Evolutionary conservation across 345 rosid genomes (phyloP).

Genomic region (Eucalyptus camaldulensis): DNA sequence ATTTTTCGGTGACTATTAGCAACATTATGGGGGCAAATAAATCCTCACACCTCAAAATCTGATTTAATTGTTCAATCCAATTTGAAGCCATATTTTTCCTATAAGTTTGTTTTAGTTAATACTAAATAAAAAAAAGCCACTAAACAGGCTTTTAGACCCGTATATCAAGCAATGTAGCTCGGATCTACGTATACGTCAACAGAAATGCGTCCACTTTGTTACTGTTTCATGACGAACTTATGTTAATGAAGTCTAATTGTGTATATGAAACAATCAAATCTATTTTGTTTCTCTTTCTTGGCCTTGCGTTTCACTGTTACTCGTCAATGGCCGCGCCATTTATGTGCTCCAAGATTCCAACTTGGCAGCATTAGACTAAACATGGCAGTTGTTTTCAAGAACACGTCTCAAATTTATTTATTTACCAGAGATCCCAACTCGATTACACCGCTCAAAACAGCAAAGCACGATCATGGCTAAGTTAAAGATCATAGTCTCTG

Average conservation of each 20-base stretch:
- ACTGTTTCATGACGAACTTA: neutral
- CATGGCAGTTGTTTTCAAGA: neutral
- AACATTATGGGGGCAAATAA: too few relatives aligned
- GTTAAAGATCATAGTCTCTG: slow-evolving; percentile 6
- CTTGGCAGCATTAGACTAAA: neutral
- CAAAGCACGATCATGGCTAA: neutral
- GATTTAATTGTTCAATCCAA: too few relatives aligned
- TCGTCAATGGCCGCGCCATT: neutral
- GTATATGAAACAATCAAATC: too few relatives aligned
- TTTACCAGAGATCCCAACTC: neutral
- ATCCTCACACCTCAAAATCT: fast-evolving
- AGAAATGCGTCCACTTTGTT: neutral
- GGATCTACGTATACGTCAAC: neutral
- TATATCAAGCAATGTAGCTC: neutral
- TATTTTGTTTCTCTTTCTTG: neutral
- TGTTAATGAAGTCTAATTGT: neutral
- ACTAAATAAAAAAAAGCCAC: neutral
- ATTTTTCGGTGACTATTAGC: too few relatives aligned
- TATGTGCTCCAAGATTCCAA: neutral
- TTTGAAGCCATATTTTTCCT: too few relatives aligned
- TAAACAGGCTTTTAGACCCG: neutral
- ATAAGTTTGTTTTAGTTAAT: too few relatives aligned
- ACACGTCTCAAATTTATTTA: neutral
- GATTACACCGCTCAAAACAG: neutral
- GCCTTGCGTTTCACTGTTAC: neutral